These are phyloP conservation scores for Helicocarpus griseus DNA, from an alignment of 2,329 filamentous ascomycete genomes.

Conservation along the genomic window DNA sequence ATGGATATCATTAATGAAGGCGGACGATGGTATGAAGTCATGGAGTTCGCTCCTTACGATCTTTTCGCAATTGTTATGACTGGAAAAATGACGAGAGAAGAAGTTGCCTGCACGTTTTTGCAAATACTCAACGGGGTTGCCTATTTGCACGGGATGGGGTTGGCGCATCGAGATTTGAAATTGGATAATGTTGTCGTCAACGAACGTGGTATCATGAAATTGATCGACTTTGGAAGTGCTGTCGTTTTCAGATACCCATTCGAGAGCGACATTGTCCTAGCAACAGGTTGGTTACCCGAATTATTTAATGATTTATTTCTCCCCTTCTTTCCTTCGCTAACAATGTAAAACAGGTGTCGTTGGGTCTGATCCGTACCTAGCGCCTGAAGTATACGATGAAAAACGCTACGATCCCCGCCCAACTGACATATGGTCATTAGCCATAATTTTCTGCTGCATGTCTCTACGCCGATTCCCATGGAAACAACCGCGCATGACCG, in stretches of 20 bases:
- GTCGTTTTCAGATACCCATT: conserved; percentile 97
- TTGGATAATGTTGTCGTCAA: conserved; percentile 97
- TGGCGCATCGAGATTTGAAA: conserved; percentile 92
- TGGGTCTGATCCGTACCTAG: conserved; percentile 88
- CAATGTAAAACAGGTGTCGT: conserved; percentile 50
- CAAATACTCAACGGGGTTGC: conserved; percentile 92
- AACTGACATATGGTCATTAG: conserved; percentile 94
- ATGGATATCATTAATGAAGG: conserved; percentile 94
- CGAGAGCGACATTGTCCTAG: conserved; percentile 73
- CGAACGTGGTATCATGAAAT: conserved; percentile 94
- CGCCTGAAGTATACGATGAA: conserved; percentile 91
- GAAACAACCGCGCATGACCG: conserved; percentile 85
- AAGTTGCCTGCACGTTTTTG: conserved; percentile 81
- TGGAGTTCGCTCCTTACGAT: conserved; percentile 96
- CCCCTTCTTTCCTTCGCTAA: neutral
- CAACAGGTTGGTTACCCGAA: conserved; percentile 54
- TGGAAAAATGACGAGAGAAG: conserved; percentile 86
- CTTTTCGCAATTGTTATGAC: conserved; percentile 99
- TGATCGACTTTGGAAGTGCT: conserved; percentile 97
- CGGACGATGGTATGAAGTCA: conserved; percentile 92
- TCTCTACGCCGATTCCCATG: conserved; percentile 88
- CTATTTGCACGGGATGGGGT: conserved; percentile 87
- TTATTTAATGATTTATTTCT: neutral
- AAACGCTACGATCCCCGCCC: conserved; percentile 88
- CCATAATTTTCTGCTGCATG: conserved; percentile 99